phyloP scores from a whole-genome alignment of 441 rosid genomes.

The Mallotus repandus region DNA sequence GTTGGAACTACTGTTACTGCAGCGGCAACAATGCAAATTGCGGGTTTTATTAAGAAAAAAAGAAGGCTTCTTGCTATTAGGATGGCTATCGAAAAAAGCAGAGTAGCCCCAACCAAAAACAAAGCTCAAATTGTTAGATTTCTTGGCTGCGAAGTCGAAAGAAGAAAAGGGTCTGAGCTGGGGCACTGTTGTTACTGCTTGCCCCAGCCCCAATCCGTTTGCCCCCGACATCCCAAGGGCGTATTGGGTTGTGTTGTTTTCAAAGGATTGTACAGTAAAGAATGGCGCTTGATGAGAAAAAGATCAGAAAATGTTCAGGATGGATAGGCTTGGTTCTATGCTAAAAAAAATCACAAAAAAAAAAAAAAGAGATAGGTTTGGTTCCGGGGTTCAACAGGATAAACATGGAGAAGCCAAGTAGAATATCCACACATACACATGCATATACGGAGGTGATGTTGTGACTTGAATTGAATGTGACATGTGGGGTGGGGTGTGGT shows the following conservation, averaged over 20 bases:
- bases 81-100: neutral
- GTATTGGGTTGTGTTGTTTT: too few species aligned
- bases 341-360: too few species aligned
- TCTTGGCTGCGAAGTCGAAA: slow-evolving; percentile 39
- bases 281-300: too few species aligned
- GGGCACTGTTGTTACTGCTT: slow-evolving; percentile 34
- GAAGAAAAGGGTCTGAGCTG: slow-evolving; percentile 38
- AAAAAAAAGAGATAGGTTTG: too few species aligned
- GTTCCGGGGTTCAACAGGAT: neutral
- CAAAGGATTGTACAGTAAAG: too few species aligned
- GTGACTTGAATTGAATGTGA: too few species aligned
- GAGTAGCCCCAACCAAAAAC: slow-evolving; percentile 17
- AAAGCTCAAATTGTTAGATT: slow-evolving; percentile 38
- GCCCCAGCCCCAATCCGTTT: slow-evolving; percentile 38
- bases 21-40: slow-evolving; percentile 38
- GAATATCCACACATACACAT: neutral
- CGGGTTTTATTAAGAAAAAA: slow-evolving; percentile 26
- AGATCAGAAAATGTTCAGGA: neutral
- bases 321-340: too few species aligned
- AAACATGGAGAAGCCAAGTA: neutral
- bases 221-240: slow-evolving; percentile 32
- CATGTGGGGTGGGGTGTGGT: too few species aligned
- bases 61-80: slow-evolving; percentile 11
- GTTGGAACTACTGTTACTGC: slow-evolving; percentile 27
- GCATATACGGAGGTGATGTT: too few species aligned